These are phyloP conservation scores for Aspergillus ellipticus DNA, from an alignment of 495 filamentous ascomycete genomes.

Conservation along the genomic window DNA sequence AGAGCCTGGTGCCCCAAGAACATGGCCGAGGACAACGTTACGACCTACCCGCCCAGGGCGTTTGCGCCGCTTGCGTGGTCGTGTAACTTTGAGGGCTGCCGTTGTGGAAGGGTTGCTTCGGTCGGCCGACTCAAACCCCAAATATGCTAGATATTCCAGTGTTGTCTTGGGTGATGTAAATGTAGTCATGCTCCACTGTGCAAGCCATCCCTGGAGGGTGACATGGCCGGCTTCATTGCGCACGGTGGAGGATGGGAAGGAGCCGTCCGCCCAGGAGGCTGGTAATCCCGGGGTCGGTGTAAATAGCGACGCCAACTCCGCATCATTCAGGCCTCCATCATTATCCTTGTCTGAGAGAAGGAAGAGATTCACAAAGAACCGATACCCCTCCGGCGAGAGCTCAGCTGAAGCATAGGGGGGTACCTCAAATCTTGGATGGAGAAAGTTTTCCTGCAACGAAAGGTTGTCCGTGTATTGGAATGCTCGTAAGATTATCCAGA, in stretches of 20 bases:
- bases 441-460: slow-evolving; percentile 80
- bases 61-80: slow-evolving; percentile 76
- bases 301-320: slow-evolving; percentile 81
- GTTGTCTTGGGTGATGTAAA: slow-evolving; percentile 94
- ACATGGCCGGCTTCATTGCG: slow-evolving; percentile 93
- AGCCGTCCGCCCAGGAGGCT: slow-evolving; percentile 80
- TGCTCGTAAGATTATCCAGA: slow-evolving; percentile 94
- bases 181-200: slow-evolving; percentile 99
- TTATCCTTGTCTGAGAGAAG: slow-evolving; percentile 94
- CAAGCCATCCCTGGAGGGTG: slow-evolving; percentile 95
- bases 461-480: slow-evolving; percentile 96
- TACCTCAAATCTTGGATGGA: slow-evolving; percentile 93
- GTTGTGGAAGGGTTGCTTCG: slow-evolving; percentile 64
- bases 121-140: slow-evolving; percentile 76
- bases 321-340: slow-evolving; percentile 85
- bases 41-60: slow-evolving; percentile 82
- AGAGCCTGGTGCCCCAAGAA: slow-evolving; percentile 76
- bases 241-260: slow-evolving; percentile 91
- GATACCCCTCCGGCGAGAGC: slow-evolving; percentile 88
- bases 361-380: slow-evolving; percentile 97
- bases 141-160: slow-evolving; percentile 88
- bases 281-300: slow-evolving; percentile 91
- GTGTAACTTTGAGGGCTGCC: slow-evolving; percentile 84
- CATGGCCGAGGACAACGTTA: slow-evolving; percentile 93
- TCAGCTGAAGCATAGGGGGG: slow-evolving; percentile 88